A percentile compares a stretch with the other conserved stretches of the same genome.
Evolutionary conservation across 2,329 filamentous ascomycete genomes (phyloP).

Genomic region (Orbilia ellipsospora): DNA sequence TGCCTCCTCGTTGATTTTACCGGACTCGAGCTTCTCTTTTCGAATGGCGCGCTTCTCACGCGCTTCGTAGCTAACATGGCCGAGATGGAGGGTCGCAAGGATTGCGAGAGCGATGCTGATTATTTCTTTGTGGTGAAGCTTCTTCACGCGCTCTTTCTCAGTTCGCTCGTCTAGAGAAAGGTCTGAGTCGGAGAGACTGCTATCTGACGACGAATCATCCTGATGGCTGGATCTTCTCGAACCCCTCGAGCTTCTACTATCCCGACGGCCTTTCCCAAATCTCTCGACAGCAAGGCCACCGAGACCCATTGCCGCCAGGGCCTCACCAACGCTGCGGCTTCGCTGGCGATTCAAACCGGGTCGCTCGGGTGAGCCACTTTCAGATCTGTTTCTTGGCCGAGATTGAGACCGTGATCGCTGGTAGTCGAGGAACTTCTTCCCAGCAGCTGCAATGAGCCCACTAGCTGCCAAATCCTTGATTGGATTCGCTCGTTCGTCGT

Average conservation of each 20-base stretch:
- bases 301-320: conserved; percentile 37
- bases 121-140: conserved; percentile 40
- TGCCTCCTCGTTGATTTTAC: conserved; percentile 41
- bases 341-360: conserved; percentile 38
- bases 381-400: conserved; percentile 21
- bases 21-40: conserved; percentile 48
- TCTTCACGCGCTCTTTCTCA: conserved; percentile 36
- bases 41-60: conserved; percentile 39
- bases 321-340: conserved; percentile 39
- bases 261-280: conserved; percentile 37
- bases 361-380: conserved; percentile 38
- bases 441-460: conserved; percentile 44
- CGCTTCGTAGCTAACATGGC: conserved; percentile 41
- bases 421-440: conserved; percentile 52
- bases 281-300: conserved; percentile 44
- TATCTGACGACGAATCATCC: conserved; percentile 38
- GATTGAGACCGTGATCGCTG: conserved; percentile 49
- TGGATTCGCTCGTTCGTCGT: conserved; percentile 29
- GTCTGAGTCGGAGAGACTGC: conserved; percentile 49
- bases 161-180: conserved; percentile 43
- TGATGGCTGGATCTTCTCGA: conserved; percentile 1
- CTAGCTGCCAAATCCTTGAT: conserved; percentile 37
- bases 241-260: conserved; percentile 22
- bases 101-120: conserved; percentile 51
- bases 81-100: conserved; percentile 46